phyloP scores from a whole-genome alignment of 805 yeast genomes.

The Maudiozyma saulgeensis region DNA sequence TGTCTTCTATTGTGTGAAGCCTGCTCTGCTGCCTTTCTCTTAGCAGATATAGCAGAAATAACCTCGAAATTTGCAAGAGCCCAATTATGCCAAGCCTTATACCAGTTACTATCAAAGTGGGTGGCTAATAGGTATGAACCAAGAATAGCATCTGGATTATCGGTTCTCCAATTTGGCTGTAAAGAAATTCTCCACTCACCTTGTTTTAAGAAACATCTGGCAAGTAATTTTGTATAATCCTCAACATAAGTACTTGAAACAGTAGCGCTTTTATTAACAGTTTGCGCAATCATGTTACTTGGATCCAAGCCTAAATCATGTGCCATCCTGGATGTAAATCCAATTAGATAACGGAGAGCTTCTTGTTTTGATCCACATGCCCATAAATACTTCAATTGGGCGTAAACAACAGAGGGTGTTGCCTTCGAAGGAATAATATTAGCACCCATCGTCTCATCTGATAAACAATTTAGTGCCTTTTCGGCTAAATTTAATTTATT shows the following conservation, averaged over 20 bases:
- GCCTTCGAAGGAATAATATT: conserved; percentile 55
- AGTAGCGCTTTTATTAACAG: conserved; percentile 55
- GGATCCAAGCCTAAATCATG: conserved; percentile 79
- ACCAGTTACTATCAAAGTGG: conserved; percentile 86
- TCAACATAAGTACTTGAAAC: conserved; percentile 53
- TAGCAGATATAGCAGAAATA: conserved; percentile 45
- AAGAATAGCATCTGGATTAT: conserved; percentile 67
- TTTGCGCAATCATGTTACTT: conserved; percentile 77
- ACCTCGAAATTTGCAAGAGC: conserved; percentile 95
- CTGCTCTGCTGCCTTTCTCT: conserved; percentile 6
- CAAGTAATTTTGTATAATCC: conserved; percentile 72
- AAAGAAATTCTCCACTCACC: conserved; percentile 94
- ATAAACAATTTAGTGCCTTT: conserved; percentile 67
- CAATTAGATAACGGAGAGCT: conserved; percentile 75
- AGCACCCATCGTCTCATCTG: conserved; percentile 46
- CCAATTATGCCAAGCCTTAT: conserved; percentile 99
- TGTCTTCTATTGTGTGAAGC: background rate
- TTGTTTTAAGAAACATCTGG: conserved; percentile 89
- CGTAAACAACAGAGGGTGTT: conserved; percentile 91
- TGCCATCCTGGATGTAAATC: conserved; percentile 82
- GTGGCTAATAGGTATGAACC: conserved; percentile 92
- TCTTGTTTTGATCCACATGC: conserved; percentile 80
- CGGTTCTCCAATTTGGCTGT: conserved; percentile 69
- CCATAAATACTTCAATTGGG: conserved; percentile 94
- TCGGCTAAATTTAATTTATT: conserved; percentile 86